These are phyloP conservation scores for Pseudisothecium myosuroides DNA, from an alignment of 225 moss, liverwort and hornwort genomes.

Conservation along the genomic window DNA sequence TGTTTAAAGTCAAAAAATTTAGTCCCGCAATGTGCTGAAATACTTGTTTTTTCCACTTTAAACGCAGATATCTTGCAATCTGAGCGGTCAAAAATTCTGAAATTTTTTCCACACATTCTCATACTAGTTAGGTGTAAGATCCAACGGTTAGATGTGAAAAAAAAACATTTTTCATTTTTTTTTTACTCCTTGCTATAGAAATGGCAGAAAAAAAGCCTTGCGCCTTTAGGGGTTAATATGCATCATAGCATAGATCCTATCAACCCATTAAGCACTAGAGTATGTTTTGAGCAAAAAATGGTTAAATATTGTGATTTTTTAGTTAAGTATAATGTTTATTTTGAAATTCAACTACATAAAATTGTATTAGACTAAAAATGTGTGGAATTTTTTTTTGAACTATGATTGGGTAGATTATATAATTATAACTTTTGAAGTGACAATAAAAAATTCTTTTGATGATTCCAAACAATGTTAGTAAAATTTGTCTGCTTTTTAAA, in stretches of 20 bases:
- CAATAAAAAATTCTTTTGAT: not conserved
- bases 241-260: not conserved
- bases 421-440: not conserved
- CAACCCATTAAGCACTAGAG: not conserved
- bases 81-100: too few species aligned
- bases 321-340: not conserved
- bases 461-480: fast-evolving
- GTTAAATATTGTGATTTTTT: not conserved
- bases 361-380: not conserved
- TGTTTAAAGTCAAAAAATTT: too few species aligned
- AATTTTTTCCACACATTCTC: too few species aligned
- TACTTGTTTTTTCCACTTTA: too few species aligned
- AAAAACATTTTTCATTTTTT: too few species aligned
- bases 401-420: not conserved
- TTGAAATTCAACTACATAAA: not conserved
- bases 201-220: too few species aligned
- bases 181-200: too few species aligned
- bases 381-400: not conserved
- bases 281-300: not conserved
- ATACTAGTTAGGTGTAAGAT: too few species aligned
- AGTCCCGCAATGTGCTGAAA: too few species aligned
- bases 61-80: too few species aligned
- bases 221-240: too few species aligned
- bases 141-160: too few species aligned
- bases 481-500: not conserved